Base-by-base conservation (phyloP, 495 filamentous ascomycete genomes). In the Penicillium pancosmium region DNA sequence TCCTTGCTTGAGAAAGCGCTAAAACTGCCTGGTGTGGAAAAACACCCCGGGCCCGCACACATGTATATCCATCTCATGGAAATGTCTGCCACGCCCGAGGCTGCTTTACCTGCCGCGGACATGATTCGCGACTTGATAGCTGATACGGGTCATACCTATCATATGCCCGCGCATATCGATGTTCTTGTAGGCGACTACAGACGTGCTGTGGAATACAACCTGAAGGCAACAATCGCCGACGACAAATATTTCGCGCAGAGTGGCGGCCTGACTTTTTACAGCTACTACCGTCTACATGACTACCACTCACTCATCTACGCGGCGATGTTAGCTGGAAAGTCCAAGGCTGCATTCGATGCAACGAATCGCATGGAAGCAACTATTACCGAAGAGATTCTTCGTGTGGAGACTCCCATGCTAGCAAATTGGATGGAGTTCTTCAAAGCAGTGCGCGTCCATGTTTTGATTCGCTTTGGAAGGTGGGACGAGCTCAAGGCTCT, bases 31-130 rank as follows among this genome's bases (percentile, higher is more conserved):
- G 74, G 69, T 5, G 74, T 73, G 19, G 52, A 69, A 5, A 40
- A 47, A 4, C 81, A 88, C 57, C 84, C 87, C 0, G 87, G 84
- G 1, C 62, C 88, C 1, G 70, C 86, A 7, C 87, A 90, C 62
- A 65, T 88, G 7, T 88, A 88, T 61, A 88, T 88, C 35, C 87
- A 90, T 60, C 75, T 85, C 11, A 86, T 87, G 77, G 86, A 90
- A 64, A 88, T 88, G 86, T 88, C 85, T 1, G 59, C 66, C 0
- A 75, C 71, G 11, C 87, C 87, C 0, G 86, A 87, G 49, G 55
- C 61, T 0, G 86, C 82, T 0, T 67, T 88, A 5, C 66, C 68
- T 4, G 75, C 75, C 2, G 85, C 86, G 0, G 82, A 88, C 59
- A 73, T 75, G 23, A 78, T 88, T 5, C 80, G 85, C 4, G 75